These are phyloP conservation scores for Fusarium nurragi DNA, from an alignment of 2,329 filamentous ascomycete species.

Conservation along the genomic window DNA sequence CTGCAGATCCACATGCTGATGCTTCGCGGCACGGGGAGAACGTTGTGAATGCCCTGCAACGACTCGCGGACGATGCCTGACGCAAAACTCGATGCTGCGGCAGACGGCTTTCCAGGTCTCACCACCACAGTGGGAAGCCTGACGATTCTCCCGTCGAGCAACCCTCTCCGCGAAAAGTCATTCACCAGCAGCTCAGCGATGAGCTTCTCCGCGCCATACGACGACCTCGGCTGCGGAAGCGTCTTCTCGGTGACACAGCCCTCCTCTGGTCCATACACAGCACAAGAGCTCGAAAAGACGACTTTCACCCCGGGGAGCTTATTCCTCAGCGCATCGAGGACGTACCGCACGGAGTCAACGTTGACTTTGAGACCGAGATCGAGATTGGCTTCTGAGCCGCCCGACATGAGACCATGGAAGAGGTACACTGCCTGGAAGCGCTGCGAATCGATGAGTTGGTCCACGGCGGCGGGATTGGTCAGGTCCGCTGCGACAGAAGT, in stretches of 20 bases:
- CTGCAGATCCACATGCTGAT: slow-evolving; percentile 63
- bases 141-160: slow-evolving; percentile 65
- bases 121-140: slow-evolving; percentile 70
- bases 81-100: slow-evolving; percentile 68
- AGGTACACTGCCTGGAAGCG: slow-evolving; percentile 62
- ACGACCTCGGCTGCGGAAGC: slow-evolving; percentile 61
- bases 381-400: slow-evolving; percentile 68
- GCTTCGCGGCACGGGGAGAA: slow-evolving; percentile 57
- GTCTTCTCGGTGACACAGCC: slow-evolving; percentile 34
- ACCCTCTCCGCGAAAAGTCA: slow-evolving; percentile 56
- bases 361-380: slow-evolving; percentile 65
- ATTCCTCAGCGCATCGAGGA: slow-evolving; percentile 62
- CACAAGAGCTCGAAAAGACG: slow-evolving; percentile 67
- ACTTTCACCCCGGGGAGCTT: slow-evolving; percentile 60
- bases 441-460: slow-evolving; percentile 43
- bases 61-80: slow-evolving; percentile 70
- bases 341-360: slow-evolving; percentile 62
- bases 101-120: slow-evolving; percentile 67
- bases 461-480: slow-evolving; percentile 30
- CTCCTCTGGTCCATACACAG: slow-evolving; percentile 61
- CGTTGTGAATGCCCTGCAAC: slow-evolving; percentile 56
- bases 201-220: slow-evolving; percentile 70
- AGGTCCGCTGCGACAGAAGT: slow-evolving; percentile 43
- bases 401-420: slow-evolving; percentile 72
- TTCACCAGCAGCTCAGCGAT: slow-evolving; percentile 61